phyloP scores from a whole-genome alignment of 441 rosid genomes.

The Erodium trifolium region DNA sequence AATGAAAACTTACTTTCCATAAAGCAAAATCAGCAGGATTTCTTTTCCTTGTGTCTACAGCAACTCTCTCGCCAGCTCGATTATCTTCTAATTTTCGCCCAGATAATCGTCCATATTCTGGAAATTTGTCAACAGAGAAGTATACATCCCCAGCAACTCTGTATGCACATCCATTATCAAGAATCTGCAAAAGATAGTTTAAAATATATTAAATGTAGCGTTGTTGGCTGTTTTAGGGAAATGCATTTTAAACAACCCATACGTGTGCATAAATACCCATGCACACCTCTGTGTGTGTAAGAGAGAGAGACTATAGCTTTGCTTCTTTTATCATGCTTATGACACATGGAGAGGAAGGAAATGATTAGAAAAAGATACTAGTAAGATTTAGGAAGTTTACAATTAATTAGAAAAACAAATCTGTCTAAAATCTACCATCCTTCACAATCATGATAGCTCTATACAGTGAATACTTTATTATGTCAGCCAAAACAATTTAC shows the following conservation, averaged over 20 bases:
- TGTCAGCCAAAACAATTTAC: slow-evolving; percentile 1
- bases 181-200: slow-evolving; percentile 44
- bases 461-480: slow-evolving; percentile 5
- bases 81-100: slow-evolving; percentile 64
- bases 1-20: slow-evolving; percentile 58
- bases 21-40: slow-evolving; percentile 90
- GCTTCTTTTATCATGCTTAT: not conserved
- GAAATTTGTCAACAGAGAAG: slow-evolving; percentile 65
- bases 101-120: slow-evolving; percentile 72
- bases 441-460: not conserved
- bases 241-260: not conserved
- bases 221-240: not conserved
- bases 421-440: not conserved
- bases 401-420: not conserved
- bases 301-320: not conserved
- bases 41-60: slow-evolving; percentile 72
- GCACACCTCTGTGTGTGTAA: not conserved
- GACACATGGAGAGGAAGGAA: not conserved
- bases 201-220: not conserved
- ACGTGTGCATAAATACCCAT: not conserved
- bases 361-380: not conserved
- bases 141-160: slow-evolving; percentile 74
- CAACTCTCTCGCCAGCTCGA: slow-evolving; percentile 85
- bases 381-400: not conserved
- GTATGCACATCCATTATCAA: slow-evolving; percentile 64